phyloP scores from a whole-genome alignment of 1,139 yeast genomes.

The Suhomyces ambrosiae region DNA sequence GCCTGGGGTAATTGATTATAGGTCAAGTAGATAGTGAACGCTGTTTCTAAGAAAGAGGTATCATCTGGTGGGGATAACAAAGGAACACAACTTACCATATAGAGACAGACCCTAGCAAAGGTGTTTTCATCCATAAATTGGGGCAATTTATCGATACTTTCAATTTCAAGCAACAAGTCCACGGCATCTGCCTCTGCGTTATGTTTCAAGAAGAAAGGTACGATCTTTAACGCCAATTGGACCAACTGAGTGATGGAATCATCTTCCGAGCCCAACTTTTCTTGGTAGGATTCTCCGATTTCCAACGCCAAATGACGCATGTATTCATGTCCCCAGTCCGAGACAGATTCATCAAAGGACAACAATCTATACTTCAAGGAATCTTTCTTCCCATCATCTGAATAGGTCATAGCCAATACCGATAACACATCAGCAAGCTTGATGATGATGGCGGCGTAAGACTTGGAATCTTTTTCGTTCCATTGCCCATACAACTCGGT shows the following conservation, averaged over 20 bases:
- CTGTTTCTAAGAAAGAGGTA: conserved; percentile 80
- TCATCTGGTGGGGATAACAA: conserved; percentile 95
- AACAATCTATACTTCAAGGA: conserved; percentile 79
- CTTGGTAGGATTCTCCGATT: conserved; percentile 84
- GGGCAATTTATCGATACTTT: conserved; percentile 79
- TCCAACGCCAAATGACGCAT: conserved; percentile 94
- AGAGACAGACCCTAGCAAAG: conserved; percentile 85
- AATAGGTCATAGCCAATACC: conserved; percentile 92
- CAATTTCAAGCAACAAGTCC: conserved; percentile 86
- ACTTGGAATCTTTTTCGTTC: conserved; percentile 46
- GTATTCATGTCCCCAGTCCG: conserved; percentile 98
- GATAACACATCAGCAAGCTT: conserved; percentile 81
- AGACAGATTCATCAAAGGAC: conserved; percentile 61
- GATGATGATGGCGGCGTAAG: conserved; percentile 21
- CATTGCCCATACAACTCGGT: conserved; percentile 68
- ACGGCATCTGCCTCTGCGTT: conserved; percentile 99
- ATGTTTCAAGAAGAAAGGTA: conserved; percentile 88
- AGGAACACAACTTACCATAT: conserved; percentile 95
- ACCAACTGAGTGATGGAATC: conserved; percentile 49
- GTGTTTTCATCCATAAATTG: conserved; percentile 84
- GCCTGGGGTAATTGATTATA: conserved; percentile 89
- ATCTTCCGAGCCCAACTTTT: conserved; percentile 60
- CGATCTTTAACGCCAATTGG: conserved; percentile 71
- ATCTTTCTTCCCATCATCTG: conserved; percentile 80
- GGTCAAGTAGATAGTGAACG: conserved; percentile 81